Percentiles rank a stretch among this genome's conserved stretches.
Evolutionary conservation across 179 eudicot species (phyloP).

Genomic region (Silene noctiflora): DNA sequence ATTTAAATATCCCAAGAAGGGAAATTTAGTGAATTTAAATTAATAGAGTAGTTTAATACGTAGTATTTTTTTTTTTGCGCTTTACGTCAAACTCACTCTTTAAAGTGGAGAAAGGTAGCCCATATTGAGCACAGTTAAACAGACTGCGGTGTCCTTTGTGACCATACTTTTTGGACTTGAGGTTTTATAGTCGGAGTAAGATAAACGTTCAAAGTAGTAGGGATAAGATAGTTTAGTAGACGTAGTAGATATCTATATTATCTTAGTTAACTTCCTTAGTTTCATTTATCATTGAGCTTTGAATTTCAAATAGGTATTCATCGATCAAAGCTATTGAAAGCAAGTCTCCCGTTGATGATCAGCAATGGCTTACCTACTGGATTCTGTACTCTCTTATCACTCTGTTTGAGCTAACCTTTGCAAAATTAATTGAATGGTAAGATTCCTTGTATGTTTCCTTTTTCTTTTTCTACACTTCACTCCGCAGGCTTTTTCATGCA

Average conservation of each 20-base stretch:
- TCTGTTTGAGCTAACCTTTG: constrained; percentile 89
- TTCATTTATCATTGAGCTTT: background rate
- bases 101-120: background rate
- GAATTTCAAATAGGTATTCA: constrained; percentile 54
- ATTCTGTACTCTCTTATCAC: constrained; percentile 83
- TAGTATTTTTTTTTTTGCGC: too few species aligned
- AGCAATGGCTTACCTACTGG: constrained; percentile 98
- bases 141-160: background rate
- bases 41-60: too few species aligned
- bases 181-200: background rate
- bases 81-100: background rate
- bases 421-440: constrained; percentile 81
- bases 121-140: too few species aligned
- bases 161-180: background rate
- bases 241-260: background rate
- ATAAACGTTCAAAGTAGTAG: too few species aligned
- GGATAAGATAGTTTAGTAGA: background rate
- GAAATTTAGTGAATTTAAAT: too few species aligned
- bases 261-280: constrained; percentile 1
- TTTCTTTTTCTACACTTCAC: background rate
- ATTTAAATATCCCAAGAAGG: too few species aligned
- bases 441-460: constrained; percentile 13
- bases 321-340: constrained; percentile 90
- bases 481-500: background rate
- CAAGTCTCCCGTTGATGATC: constrained; percentile 75